Conservation (phyloP, 176 grass and related monocot genomes). For the Lolium perenne region DNA sequence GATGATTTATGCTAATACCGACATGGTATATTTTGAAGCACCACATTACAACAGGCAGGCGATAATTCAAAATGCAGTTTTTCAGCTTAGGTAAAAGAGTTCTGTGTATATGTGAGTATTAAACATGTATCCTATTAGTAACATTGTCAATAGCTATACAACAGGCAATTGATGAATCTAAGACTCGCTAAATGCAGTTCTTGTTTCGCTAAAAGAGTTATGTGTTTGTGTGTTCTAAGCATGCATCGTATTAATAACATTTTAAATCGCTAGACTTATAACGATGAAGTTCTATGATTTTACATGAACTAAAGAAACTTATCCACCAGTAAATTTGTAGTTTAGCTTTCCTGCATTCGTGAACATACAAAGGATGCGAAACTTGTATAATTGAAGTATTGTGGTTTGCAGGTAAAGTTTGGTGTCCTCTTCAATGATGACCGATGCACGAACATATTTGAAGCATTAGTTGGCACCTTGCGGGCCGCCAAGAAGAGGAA, state of each 20-base stretch:
- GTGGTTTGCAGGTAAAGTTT: constrained; percentile 69
- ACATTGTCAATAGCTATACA: not conserved
- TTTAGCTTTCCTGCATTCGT: not conserved
- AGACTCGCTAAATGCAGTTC: not conserved
- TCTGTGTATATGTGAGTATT: not conserved
- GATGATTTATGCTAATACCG: not conserved
- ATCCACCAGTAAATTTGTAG: not conserved
- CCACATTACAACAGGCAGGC: not conserved
- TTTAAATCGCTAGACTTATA: not conserved
- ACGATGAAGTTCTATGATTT: not conserved
- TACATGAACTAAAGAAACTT: not conserved
- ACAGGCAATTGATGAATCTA: not conserved
- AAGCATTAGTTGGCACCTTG: constrained; percentile 87
- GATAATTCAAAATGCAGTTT: not conserved
- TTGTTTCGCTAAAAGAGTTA: not conserved
- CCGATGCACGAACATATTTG: constrained; percentile 88
- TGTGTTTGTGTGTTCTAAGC: not conserved
- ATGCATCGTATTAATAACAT: not conserved
- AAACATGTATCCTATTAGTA: not conserved
- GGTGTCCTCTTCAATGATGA: constrained; percentile 97
- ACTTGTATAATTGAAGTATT: not conserved
- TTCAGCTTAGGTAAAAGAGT: not conserved
- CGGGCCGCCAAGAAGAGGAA: constrained; percentile 86
- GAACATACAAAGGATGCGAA: not conserved
- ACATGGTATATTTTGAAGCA: constrained; percentile 3